phyloP scores from a whole-genome alignment of 805 yeast genomes.

The Cyberlindnera subsufficiens region DNA sequence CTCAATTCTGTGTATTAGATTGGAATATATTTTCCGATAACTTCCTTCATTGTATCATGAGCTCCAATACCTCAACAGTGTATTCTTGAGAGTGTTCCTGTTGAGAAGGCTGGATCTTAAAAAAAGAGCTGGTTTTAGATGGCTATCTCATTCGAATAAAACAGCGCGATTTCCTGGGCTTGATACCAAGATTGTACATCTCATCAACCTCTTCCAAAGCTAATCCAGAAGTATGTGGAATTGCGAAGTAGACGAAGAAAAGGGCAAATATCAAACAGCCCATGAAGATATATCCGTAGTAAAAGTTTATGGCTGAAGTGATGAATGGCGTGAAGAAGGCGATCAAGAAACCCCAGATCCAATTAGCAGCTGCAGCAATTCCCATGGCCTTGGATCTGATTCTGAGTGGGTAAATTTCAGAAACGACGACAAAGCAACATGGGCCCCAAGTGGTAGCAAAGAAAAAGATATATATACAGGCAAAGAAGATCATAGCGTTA shows the following conservation, averaged over 20 bases:
- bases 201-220: constrained; percentile 79
- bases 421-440: constrained; percentile 54
- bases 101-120: too few relatives aligned
- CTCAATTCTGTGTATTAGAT: too few relatives aligned
- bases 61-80: too few relatives aligned
- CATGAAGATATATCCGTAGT: constrained; percentile 60
- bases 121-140: too few relatives aligned
- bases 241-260: constrained; percentile 66
- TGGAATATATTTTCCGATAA: too few relatives aligned
- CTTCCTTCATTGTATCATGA: too few relatives aligned
- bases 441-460: constrained; percentile 78
- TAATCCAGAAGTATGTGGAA: constrained; percentile 77
- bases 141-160: constrained; percentile 49
- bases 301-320: constrained; percentile 58
- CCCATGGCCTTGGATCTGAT: constrained; percentile 54
- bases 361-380: constrained; percentile 57
- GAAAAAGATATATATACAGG: constrained; percentile 65
- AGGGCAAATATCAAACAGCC: constrained; percentile 55
- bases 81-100: too few relatives aligned
- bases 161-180: constrained; percentile 41
- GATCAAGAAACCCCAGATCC: constrained; percentile 64
- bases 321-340: constrained; percentile 69
- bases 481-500: constrained; percentile 62
- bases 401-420: constrained; percentile 70
- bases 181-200: constrained; percentile 39